Evolutionary conservation across 495 filamentous ascomycete genomes (phyloP).

Genomic region (Aspergillus wentii): DNA sequence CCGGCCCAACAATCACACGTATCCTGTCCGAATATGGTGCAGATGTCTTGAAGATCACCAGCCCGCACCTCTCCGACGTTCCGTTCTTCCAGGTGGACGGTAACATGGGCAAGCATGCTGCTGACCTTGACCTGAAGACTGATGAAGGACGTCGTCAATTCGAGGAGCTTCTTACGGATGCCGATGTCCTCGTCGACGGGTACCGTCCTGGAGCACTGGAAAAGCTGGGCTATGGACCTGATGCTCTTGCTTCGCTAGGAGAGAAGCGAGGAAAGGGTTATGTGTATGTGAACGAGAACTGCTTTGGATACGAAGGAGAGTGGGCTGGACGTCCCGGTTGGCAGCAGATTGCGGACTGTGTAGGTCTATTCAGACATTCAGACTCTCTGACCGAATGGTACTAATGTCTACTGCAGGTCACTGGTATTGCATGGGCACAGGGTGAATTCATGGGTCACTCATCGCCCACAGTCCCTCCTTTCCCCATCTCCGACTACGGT

Average conservation of each 20-base stretch:
- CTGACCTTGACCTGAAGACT: slow-evolving; percentile 55
- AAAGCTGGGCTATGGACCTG: slow-evolving; percentile 56
- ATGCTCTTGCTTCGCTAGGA: slow-evolving; percentile 47
- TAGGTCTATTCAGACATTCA: slow-evolving; percentile 15
- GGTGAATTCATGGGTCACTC: slow-evolving; percentile 65
- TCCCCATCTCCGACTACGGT: slow-evolving; percentile 79
- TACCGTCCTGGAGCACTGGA: slow-evolving; percentile 65
- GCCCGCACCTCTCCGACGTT: slow-evolving; percentile 62
- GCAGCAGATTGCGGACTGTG: slow-evolving; percentile 53
- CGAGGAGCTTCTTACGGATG: slow-evolving; percentile 52
- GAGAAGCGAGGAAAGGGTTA: slow-evolving; percentile 53
- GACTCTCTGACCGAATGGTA: slow-evolving; percentile 22
- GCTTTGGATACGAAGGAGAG: slow-evolving; percentile 56
- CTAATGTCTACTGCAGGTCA: slow-evolving; percentile 37
- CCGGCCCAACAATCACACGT: slow-evolving; percentile 58
- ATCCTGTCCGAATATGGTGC: slow-evolving; percentile 65
- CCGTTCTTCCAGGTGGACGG: slow-evolving; percentile 79
- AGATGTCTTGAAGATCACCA: slow-evolving; percentile 66
- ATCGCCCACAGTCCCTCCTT: slow-evolving; percentile 71
- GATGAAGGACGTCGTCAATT: slow-evolving; percentile 50
- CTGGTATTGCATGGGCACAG: slow-evolving; percentile 69
- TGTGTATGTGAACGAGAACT: slow-evolving; percentile 69
- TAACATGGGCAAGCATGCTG: slow-evolving; percentile 64
- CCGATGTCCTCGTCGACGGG: slow-evolving; percentile 60
- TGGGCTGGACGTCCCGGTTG: slow-evolving; percentile 48